Percentiles rank a stretch among this genome's conserved stretches.
phyloP scores from a whole-genome alignment of 805 yeast species.

The Barnettozyma pratensis region DNA sequence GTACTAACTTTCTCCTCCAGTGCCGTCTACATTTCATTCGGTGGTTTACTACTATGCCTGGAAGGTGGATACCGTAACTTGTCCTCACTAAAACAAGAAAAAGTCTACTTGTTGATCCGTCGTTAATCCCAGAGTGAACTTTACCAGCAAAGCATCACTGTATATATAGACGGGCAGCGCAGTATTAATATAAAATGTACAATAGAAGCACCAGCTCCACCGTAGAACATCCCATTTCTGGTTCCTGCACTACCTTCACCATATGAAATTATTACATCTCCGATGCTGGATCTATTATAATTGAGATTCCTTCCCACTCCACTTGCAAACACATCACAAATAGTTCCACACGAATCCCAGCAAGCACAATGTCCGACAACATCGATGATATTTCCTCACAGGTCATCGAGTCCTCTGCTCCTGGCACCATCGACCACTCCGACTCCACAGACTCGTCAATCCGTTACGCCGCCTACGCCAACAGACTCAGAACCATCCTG shows the following conservation, averaged over 20 bases:
- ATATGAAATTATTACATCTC: no score
- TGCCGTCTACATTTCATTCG: constrained; percentile 91
- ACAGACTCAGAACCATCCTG: constrained; percentile 64
- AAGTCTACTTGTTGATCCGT: constrained; percentile 86
- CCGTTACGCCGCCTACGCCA: constrained; percentile 82
- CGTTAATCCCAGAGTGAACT: constrained; percentile 22
- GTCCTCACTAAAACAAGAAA: constrained; percentile 88
- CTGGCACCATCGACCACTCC: constrained; percentile 9
- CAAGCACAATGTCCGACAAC: constrained; percentile 5
- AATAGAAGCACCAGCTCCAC: not conserved
- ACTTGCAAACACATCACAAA: not conserved
- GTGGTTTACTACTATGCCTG: constrained; percentile 87
- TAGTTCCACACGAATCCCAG: not conserved
- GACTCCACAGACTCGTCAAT: constrained; percentile 44
- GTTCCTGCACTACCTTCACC: no score
- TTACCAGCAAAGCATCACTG: no score
- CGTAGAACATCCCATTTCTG: no score
- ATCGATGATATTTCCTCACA: constrained; percentile 4
- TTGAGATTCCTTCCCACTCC: no score
- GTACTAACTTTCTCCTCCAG: constrained; percentile 23
- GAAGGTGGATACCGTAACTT: constrained; percentile 93
- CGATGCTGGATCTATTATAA: no score
- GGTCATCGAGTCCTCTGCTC: constrained; percentile 13
- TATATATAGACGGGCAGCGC: not conserved
- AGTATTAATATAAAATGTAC: not conserved